Evolutionary conservation across 108 stramenopile species (phyloP).

Genomic region (Pseudonitzschia pungens): DNA sequence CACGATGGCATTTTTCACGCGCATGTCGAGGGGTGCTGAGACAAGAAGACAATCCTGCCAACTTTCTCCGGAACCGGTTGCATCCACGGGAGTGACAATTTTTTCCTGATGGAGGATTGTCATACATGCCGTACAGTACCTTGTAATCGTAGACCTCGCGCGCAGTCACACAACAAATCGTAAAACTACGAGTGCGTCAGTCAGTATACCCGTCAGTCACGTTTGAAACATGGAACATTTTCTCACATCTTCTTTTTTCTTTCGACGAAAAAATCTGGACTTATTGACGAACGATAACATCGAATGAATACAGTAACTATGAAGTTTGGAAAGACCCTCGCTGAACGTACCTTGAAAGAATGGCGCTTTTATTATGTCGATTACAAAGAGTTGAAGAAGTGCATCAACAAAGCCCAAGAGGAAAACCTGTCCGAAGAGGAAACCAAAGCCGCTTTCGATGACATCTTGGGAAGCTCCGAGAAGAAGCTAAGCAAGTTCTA

Average conservation of each 20-base stretch:
- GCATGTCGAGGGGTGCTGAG: neutral
- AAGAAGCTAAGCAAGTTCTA: slow-evolving; percentile 57
- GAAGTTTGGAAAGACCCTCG: slow-evolving; percentile 56
- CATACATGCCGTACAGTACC: neutral
- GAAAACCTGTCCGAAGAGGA: slow-evolving; percentile 27
- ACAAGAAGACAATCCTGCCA: slow-evolving; percentile 2
- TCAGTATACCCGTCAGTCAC: neutral
- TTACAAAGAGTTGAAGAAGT: slow-evolving; percentile 54
- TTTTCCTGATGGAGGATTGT: neutral
- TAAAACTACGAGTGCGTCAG: neutral
- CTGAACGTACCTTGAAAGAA: slow-evolving; percentile 46
- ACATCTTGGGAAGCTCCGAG: slow-evolving; percentile 45
- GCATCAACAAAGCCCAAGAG: slow-evolving; percentile 24
- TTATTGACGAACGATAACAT: neutral
- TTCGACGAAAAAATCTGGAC: too few relatives aligned
- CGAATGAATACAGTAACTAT: slow-evolving; percentile 14
- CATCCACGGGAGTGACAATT: neutral
- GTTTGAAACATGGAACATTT: neutral
- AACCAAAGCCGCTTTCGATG: slow-evolving; percentile 14
- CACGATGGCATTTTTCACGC: neutral
- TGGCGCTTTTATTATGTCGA: slow-evolving; percentile 60
- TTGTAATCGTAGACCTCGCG: slow-evolving; percentile 7
- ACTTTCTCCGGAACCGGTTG: neutral
- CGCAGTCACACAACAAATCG: slow-evolving; percentile 10
- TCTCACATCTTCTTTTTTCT: neutral